Percentiles rank a stretch among this genome's conserved stretches.
These are phyloP conservation scores for Candida sp. DNA, from an alignment of 1,139 yeast genomes.

Conservation along the genomic window DNA sequence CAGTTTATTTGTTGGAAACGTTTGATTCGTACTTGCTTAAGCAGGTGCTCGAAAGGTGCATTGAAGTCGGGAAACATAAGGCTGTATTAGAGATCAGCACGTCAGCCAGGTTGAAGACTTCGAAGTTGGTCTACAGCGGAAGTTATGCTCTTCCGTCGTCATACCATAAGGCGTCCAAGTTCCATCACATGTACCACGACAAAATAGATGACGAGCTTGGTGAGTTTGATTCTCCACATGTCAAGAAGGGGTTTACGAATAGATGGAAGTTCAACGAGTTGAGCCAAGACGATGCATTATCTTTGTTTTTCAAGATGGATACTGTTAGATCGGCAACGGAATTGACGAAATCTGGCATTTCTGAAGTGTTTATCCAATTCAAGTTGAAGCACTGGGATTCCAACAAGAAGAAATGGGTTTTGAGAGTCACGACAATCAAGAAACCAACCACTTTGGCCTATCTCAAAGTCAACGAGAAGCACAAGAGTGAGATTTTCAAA, in stretches of 20 bases:
- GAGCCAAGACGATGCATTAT: slow-evolving; percentile 24
- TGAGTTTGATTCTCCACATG: slow-evolving; percentile 33
- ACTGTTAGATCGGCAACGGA: slow-evolving; percentile 27
- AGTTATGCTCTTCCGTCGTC: slow-evolving; percentile 41
- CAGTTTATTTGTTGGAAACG: slow-evolving; percentile 27
- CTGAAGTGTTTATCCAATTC: slow-evolving; percentile 35
- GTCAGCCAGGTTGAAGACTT: slow-evolving; percentile 34
- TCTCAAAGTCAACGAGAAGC: slow-evolving; percentile 16
- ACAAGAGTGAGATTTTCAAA: slow-evolving; percentile 26
- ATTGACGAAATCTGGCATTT: slow-evolving; percentile 19
- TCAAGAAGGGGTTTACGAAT: slow-evolving; percentile 38
- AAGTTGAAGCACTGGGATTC: slow-evolving; percentile 33
- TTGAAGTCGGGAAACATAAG: background rate
- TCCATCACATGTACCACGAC: slow-evolving; percentile 25
- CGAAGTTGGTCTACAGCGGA: slow-evolving; percentile 28
- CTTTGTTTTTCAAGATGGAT: slow-evolving; percentile 37
- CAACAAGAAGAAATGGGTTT: slow-evolving; percentile 21
- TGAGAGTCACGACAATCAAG: slow-evolving; percentile 32
- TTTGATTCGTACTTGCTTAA: slow-evolving; percentile 27
- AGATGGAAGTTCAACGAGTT: slow-evolving; percentile 35
- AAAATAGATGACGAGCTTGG: slow-evolving; percentile 40
- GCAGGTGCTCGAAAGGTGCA: slow-evolving; percentile 8
- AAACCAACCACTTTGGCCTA: slow-evolving; percentile 34
- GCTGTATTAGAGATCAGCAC: slow-evolving; percentile 31
- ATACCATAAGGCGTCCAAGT: slow-evolving; percentile 25